Base-by-base conservation (phyloP, 805 yeast species). In the Kazachstania psychrophila region DNA sequence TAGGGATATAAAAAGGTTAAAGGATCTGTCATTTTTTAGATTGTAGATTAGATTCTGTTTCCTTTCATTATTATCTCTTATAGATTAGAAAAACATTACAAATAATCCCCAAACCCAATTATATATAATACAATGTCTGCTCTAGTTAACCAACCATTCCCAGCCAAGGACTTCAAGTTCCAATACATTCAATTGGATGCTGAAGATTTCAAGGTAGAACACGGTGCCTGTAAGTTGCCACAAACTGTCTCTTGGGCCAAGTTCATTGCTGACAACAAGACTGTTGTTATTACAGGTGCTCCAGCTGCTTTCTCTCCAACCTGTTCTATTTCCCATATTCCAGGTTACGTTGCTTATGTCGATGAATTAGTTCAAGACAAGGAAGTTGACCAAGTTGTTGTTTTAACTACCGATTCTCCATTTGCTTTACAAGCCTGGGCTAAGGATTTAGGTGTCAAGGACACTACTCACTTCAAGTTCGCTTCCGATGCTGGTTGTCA, bases 301-400 rank as follows among this genome's bases (percentile, higher is more conserved):
- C 92, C 94, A 43, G 94, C 88, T 44, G 92, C 94, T 9, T 84
- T 82, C 69, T 82, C 94, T 19, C 94, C 89, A 39, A 75, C 89
- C 6, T 82, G 92, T 61, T 69, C 82, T 33, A 73, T 70, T 34
- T 67, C 72, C 49, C 92, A 81, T 60, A 70, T 81, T 42, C 89
- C 89, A 39, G 83, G 77, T 17, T 79, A 64, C 64, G 57, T 79
- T 40, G 52, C 62, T 40, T 64, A 73, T 44, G 56, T 70, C 37
- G 56, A 55, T 16, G 70, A 72, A 37, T 70, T 83, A 27, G 50
- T 51, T 53, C 60, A 68, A 50, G 60, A 65, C 38, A 78, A 77
- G 61, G 75, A 79, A 26, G 77, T 78, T 31, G 83, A 79, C 53
- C 68, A 68, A 49, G 64, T 80, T 40, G 62, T 80, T 37, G 77